phyloP scores from a whole-genome alignment of 257 asterid species.

The Solanum habrochaites region DNA sequence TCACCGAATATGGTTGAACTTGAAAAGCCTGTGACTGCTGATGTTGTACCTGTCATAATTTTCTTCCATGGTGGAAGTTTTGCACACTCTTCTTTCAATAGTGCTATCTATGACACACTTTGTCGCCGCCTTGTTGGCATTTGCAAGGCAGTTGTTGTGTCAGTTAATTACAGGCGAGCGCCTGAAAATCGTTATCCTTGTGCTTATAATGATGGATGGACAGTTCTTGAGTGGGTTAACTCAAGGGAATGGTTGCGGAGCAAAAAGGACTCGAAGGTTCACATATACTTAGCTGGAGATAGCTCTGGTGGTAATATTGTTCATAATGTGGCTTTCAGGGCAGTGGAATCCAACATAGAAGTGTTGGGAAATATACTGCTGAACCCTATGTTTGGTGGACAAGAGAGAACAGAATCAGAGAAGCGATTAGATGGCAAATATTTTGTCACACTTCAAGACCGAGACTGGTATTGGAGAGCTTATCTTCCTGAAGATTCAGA shows the following conservation, averaged over 20 bases:
- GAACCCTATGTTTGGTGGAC: constrained; percentile 73
- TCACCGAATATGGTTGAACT: constrained; percentile 28
- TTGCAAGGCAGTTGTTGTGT: constrained; percentile 64
- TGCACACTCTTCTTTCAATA: constrained; percentile 76
- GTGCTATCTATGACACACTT: constrained; percentile 70
- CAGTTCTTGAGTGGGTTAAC: constrained; percentile 63
- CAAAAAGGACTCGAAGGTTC: constrained; percentile 34
- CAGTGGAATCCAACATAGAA: constrained; percentile 43
- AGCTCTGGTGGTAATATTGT: constrained; percentile 87
- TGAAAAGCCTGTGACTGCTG: constrained; percentile 49
- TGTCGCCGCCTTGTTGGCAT: constrained; percentile 67
- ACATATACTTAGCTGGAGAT: constrained; percentile 65
- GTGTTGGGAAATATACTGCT: constrained; percentile 62
- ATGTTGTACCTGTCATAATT: constrained; percentile 53
- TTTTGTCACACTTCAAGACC: constrained; percentile 56
- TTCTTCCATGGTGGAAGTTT: constrained; percentile 97
- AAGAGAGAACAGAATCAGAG: constrained; percentile 65
- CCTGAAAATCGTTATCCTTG: constrained; percentile 71
- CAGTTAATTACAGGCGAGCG: constrained; percentile 72
- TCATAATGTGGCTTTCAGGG: constrained; percentile 65
- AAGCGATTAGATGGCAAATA: constrained; percentile 51
- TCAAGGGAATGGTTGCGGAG: constrained; percentile 58
- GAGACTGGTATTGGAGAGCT: constrained; percentile 93
- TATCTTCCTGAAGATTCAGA: constrained; percentile 69
- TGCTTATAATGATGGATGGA: constrained; percentile 84